Evolutionary conservation across 805 yeast species (phyloP).

Genomic region (Ogataea pignaliae): DNA sequence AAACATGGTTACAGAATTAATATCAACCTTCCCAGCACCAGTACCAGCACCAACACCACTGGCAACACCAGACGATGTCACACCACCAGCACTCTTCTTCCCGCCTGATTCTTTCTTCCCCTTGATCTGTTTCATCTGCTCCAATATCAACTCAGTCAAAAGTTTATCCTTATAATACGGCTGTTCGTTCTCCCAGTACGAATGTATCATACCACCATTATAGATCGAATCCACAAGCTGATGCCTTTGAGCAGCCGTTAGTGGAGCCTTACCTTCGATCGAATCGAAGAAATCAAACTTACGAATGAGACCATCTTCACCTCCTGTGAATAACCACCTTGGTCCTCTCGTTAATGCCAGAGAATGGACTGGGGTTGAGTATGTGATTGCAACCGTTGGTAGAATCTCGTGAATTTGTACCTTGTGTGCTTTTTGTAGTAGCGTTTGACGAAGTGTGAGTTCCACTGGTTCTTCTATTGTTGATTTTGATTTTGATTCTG

Average conservation of each 20-base stretch:
- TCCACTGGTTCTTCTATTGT: not conserved
- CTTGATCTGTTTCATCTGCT: conserved; percentile 14
- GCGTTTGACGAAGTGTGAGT: conserved; percentile 13
- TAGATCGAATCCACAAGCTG: conserved; percentile 80
- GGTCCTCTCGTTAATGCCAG: conserved; percentile 75
- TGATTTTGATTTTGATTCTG: conserved; percentile 10
- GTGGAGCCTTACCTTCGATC: conserved; percentile 77
- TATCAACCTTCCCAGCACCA: conserved; percentile 27
- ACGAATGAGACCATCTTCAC: conserved; percentile 90
- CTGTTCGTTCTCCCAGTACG: conserved; percentile 96
- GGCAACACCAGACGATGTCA: not conserved
- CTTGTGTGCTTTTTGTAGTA: conserved; percentile 40
- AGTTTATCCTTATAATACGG: conserved; percentile 52
- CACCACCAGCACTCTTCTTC: conserved; percentile 3
- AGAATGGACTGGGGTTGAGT: conserved; percentile 72
- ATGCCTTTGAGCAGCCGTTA: conserved; percentile 90
- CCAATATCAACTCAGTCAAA: conserved; percentile 16
- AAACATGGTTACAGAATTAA: conserved; percentile 32
- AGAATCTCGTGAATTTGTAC: conserved; percentile 63
- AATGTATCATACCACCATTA: conserved; percentile 74
- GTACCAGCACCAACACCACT: no score
- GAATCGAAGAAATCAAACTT: conserved; percentile 84
- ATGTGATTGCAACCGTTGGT: conserved; percentile 87
- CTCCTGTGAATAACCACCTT: conserved; percentile 88
- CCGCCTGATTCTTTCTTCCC: conserved; percentile 4